phyloP scores from a whole-genome alignment of 139 green algal genomes.

The Micractinium sp. region DNA sequence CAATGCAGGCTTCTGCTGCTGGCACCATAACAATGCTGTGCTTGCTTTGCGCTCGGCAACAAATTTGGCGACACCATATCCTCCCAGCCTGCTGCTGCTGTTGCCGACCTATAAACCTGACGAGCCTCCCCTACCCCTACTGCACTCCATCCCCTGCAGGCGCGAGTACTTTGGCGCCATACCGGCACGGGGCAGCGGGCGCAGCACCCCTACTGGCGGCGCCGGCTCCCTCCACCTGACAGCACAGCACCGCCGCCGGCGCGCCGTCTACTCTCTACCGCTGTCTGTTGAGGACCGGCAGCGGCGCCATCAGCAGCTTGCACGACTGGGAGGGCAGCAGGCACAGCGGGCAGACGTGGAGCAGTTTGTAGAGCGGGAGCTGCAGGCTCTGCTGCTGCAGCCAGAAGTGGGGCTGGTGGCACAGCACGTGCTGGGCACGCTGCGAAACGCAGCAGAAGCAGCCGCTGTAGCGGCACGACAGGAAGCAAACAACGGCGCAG shows the following conservation, averaged over 20 bases:
- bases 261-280: slow-evolving; percentile 25
- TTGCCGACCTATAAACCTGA: neutral
- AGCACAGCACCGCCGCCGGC: slow-evolving; percentile 23
- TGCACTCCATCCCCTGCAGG: neutral
- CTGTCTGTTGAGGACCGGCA: neutral
- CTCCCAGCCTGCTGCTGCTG: neutral
- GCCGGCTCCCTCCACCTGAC: slow-evolving; percentile 25
- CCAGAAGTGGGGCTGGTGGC: slow-evolving; percentile 40
- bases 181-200: neutral
- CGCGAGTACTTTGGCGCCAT: neutral
- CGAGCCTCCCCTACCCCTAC: neutral
- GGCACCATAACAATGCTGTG: no score
- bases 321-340: neutral
- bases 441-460: slow-evolving; percentile 8
- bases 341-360: slow-evolving; percentile 4
- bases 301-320: neutral
- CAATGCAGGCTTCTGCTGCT: no score
- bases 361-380: slow-evolving; percentile 38
- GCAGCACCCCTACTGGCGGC: no score
- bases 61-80: neutral
- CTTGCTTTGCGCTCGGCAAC: neutral
- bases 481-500: neutral
- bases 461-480: neutral
- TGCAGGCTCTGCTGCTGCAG: slow-evolving; percentile 44
- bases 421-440: slow-evolving; percentile 36